A percentile compares a stretch with the other conserved stretches of the same genome.
Evolutionary conservation across 1,139 yeast species (phyloP).

Genomic region (Hanseniaspora sp.): DNA sequence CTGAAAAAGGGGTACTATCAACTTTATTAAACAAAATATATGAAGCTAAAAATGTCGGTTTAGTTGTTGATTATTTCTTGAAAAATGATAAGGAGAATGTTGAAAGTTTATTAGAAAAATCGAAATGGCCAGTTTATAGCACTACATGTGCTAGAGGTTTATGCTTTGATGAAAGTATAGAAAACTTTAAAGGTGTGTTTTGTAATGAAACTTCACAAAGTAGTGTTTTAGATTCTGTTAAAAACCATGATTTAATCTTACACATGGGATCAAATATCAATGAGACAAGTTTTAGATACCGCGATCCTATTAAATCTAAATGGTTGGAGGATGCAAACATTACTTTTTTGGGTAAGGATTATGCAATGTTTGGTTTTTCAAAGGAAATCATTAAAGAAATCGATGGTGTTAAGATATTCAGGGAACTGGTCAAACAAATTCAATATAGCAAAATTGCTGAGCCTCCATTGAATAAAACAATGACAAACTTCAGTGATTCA

Average conservation of each 20-base stretch:
- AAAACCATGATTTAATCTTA: conserved; percentile 39
- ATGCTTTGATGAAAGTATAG: conserved; percentile 46
- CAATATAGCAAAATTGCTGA: conserved; percentile 19
- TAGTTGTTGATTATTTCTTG: conserved; percentile 56
- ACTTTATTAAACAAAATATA: conserved; percentile 40
- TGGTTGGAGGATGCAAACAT: conserved; percentile 23
- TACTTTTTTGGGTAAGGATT: conserved; percentile 24
- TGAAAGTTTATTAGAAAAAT: conserved; percentile 37
- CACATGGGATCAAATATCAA: conserved; percentile 43
- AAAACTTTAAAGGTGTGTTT: conserved; percentile 54
- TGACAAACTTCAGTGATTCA: conserved; percentile 2
- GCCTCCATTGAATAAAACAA: background rate
- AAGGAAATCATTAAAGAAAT: conserved; percentile 25
- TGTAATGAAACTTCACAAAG: conserved; percentile 39
- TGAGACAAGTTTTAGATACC: conserved; percentile 33
- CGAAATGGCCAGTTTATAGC: conserved; percentile 36
- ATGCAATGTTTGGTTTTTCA: conserved; percentile 31
- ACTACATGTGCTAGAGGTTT: conserved; percentile 45
- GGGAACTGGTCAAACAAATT: conserved; percentile 30
- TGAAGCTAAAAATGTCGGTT: conserved; percentile 41
- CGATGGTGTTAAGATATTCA: conserved; percentile 37
- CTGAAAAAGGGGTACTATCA: conserved; percentile 34
- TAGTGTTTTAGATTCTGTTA: conserved; percentile 32
- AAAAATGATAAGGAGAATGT: conserved; percentile 43
- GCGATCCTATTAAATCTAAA: conserved; percentile 24